These are phyloP conservation scores for Dioscorea dumetorum DNA, from an alignment of 106 monocot species.

Conservation along the genomic window DNA sequence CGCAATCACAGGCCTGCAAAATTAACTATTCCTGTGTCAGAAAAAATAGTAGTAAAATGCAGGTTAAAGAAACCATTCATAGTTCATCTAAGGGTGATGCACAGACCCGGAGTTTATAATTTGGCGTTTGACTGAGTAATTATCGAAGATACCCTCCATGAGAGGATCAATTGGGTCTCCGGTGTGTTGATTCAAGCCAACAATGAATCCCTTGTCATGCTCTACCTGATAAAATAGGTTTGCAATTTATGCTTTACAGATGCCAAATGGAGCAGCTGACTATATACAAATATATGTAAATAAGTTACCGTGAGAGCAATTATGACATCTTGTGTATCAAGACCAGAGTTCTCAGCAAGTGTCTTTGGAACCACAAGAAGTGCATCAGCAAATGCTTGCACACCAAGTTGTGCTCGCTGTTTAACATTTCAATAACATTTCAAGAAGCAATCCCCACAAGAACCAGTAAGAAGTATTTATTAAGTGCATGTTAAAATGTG, in stretches of 20 bases:
- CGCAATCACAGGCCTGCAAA: slow-evolving; percentile 80
- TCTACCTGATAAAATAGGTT: slow-evolving; percentile 40
- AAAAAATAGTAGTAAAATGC: neutral
- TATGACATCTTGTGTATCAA: slow-evolving; percentile 93
- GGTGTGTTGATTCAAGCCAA: slow-evolving; percentile 82
- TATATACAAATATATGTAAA: neutral
- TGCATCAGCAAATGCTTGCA: slow-evolving; percentile 96
- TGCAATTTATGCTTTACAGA: neutral
- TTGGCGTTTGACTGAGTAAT: slow-evolving; percentile 90
- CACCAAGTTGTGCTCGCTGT: slow-evolving; percentile 96
- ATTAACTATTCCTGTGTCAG: neutral
- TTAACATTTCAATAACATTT: slow-evolving; percentile 1
- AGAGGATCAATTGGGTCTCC: slow-evolving; percentile 87
- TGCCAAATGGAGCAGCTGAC: neutral
- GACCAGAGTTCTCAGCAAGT: slow-evolving; percentile 90
- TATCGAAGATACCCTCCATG: slow-evolving; percentile 96
- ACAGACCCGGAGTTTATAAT: slow-evolving; percentile 91
- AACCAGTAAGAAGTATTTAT: neutral
- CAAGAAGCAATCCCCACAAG: neutral
- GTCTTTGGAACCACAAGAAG: slow-evolving; percentile 93
- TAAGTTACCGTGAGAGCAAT: slow-evolving; percentile 59
- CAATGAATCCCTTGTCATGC: slow-evolving; percentile 80
- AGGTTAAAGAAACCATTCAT: neutral
- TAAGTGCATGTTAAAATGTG: neutral
- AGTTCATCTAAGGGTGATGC: too few relatives aligned